Percentiles rank a stretch among this genome's conserved stretches.
These are phyloP conservation scores for Domatiomyces globalis DNA, from an alignment of 2,329 filamentous ascomycete genomes.

Conservation along the genomic window DNA sequence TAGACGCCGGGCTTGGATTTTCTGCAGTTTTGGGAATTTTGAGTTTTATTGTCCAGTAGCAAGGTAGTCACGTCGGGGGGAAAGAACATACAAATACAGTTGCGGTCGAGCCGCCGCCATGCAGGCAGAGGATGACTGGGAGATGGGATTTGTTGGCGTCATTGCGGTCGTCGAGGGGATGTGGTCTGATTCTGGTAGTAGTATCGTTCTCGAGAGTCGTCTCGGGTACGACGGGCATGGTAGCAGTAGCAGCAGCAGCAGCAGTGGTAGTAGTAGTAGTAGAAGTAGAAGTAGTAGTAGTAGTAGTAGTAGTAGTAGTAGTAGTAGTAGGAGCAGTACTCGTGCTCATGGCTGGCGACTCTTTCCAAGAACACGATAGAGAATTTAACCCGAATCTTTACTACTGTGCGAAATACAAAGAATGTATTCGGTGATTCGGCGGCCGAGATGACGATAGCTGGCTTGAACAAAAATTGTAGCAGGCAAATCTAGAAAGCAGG, in stretches of 20 bases:
- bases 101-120: slow-evolving; percentile 28
- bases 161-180: slow-evolving; percentile 6
- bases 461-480: too few relatives aligned
- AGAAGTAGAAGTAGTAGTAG: neutral
- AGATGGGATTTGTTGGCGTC: slow-evolving; percentile 9
- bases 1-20: slow-evolving; percentile 25
- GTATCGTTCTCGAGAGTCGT: neutral
- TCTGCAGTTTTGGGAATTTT: slow-evolving; percentile 1
- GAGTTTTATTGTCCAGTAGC: too few relatives aligned
- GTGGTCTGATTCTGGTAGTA: neutral
- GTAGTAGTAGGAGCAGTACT: neutral
- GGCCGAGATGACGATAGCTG: neutral
- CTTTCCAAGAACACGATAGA: too few relatives aligned
- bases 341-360: neutral
- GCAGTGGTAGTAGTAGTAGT: neutral
- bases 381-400: too few relatives aligned
- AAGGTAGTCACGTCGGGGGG: too few relatives aligned
- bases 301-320: neutral
- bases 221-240: too few relatives aligned
- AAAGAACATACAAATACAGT: slow-evolving; percentile 19
- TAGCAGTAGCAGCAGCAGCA: too few relatives aligned
- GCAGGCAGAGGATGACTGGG: slow-evolving; percentile 26
- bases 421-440: neutral
- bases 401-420: too few relatives aligned
- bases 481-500: too few relatives aligned